Conservation (phyloP, 2,329 filamentous ascomycete species). For the Diplodia sapinea region DNA sequence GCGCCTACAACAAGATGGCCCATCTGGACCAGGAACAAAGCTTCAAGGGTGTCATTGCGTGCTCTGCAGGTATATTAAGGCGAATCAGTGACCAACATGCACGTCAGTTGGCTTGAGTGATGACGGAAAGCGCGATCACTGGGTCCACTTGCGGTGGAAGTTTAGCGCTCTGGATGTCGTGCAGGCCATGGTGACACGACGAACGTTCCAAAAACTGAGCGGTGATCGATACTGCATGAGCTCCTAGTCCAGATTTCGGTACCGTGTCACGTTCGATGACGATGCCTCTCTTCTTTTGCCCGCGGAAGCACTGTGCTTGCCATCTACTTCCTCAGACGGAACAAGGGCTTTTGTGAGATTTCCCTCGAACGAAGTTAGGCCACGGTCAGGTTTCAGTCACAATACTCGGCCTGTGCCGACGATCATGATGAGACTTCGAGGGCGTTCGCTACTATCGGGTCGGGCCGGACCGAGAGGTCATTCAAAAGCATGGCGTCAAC, state of each 20-base stretch:
- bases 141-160: not conserved
- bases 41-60: no score
- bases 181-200: not conserved
- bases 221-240: not conserved
- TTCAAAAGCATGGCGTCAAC: not conserved
- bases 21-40: no score
- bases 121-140: not conserved
- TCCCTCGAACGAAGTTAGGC: no score
- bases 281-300: not conserved
- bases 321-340: not conserved
- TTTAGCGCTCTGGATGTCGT: not conserved
- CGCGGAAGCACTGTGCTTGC: not conserved
- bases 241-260: not conserved
- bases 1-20: no score
- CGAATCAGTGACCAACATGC: not conserved
- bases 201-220: not conserved
- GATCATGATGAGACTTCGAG: not conserved
- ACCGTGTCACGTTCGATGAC: not conserved
- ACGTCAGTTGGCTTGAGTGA: not conserved
- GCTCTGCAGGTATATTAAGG: no score
- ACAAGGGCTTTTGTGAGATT: no score
- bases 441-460: constrained; percentile 1
- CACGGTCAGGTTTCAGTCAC: not conserved
- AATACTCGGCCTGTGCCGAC: not conserved
- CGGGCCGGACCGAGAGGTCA: constrained; percentile 11